Base-by-base conservation (phyloP, 176 grass and related monocot genomes). In the Tillandsia fasciculata region DNA sequence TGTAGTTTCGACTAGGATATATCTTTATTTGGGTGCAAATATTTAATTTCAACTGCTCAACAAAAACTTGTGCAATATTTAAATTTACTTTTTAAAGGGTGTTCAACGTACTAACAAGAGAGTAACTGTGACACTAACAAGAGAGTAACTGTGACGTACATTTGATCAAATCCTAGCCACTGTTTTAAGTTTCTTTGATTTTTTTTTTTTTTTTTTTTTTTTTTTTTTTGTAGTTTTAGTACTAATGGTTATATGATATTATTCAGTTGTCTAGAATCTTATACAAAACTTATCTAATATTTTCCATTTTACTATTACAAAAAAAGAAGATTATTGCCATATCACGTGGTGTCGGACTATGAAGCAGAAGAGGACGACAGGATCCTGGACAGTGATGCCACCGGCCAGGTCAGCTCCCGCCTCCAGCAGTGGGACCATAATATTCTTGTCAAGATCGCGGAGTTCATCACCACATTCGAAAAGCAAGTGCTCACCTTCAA, bases 311-410 rank as follows among this genome's bases (percentile, higher is more conserved):
- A 26, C 64, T 77, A 63, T 10, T 80, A 52, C 66, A n/a, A 63
- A 51, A 77, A 12, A 66, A 93, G 87, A 80, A 93, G 94, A 80
- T 85, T 99, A 72, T 82, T 99, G 72, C 90, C 94, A 15, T 99
- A 99, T 75, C 94, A 99, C 51, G 90, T 99, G 74, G 94, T 99
- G 72, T 88, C 94, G 0, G 94, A 99, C 67, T 99, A 99, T 11
- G 94, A 99, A 67, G 90, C 94, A 69, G 94, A 99, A 89, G 94
- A 99, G 83, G 94, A 99, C 67, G 94, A 99, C 57, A 99, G 87
- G 61, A 86, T 88, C 48, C 77, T 99, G 50, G 89, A 93, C 28
- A 87, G 77, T 0, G 90, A 99, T 58, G 75, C 82, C 63, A 84
- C 82, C 52, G 94, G 90, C 17, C 90, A 90, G 63, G 69, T 87